Evolutionary conservation across 2,329 filamentous ascomycete species (phyloP), one percentile per base, ranked within the genome.

Genomic region (Coniochaeta sp.): DNA sequence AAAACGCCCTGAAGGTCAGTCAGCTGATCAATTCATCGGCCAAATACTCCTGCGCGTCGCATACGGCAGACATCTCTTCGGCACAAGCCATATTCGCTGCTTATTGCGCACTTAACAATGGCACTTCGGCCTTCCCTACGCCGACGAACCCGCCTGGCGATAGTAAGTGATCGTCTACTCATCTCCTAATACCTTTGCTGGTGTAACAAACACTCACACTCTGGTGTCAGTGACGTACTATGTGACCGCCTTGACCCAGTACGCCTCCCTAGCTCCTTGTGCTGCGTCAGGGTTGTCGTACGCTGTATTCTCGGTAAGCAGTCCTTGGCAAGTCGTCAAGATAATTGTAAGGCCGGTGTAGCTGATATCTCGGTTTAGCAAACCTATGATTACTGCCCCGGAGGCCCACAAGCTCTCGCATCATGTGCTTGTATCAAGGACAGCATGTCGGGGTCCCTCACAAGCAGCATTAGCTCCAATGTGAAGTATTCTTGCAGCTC

Each of bases 391-490:
- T 58, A 76, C 31, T 83, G 81, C 52, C 78, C 77, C 0, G 64
- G 66, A 0, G 80, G 79, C 0, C 78, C 79, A 0, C 72, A 79
- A 62, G 78, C 77, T 11, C 70, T 84, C 2, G 81, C 81, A 0
- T 83, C 80, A 0, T 84, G 81, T 61, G 75, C 74, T 5, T 84
- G 81, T 60, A 63, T 83, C 59, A 82, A 83, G 63, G 74, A 74
- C 3, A 75, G 76, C 24, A 78, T 83, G 71, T 73, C 73, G 1
- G 70, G 68, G n/a, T 65, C 67, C 0, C 69, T 82, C 6, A 75
- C 75, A 6, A 79, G 72, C 63, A 67, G 65, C 3, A 71, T 84
- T n/a, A 78, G 76, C 0, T 77, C 75, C 0, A 65, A 70, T 1
- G 75, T 81, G 58, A 78, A 76, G 62, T 74, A 69, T 22, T 71